phyloP scores from a whole-genome alignment of 177 flowering plant genomes.

The Telopea speciosissima region DNA sequence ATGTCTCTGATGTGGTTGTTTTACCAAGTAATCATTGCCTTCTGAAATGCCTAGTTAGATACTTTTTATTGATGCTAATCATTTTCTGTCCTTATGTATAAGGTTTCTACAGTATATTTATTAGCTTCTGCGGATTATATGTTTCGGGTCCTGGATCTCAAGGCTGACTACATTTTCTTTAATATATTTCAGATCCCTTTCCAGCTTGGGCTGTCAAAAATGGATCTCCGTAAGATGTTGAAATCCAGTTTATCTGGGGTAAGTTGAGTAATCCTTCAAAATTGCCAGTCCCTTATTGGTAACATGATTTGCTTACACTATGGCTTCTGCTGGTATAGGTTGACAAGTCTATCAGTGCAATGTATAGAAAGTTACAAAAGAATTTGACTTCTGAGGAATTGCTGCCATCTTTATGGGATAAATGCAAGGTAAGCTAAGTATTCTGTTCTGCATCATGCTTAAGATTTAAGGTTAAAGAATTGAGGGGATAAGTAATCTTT shows the following conservation, averaged over 20 bases:
- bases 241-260: conserved; percentile 94
- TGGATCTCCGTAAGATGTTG: conserved; percentile 82
- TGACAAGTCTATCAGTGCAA: conserved; percentile 69
- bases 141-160: not conserved
- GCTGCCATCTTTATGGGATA: conserved; percentile 94
- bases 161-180: conserved; percentile 1
- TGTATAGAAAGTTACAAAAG: conserved; percentile 90
- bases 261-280: conserved; percentile 13
- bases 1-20: not conserved
- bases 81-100: not conserved
- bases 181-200: conserved; percentile 67
- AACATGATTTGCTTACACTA: not conserved
- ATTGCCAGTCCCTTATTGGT: not conserved
- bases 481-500: not conserved
- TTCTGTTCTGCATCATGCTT: not conserved
- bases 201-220: conserved; percentile 88
- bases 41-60: not conserved
- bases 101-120: not conserved
- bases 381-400: conserved; percentile 90
- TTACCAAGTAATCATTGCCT: not conserved
- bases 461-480: not conserved
- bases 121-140: not conserved
- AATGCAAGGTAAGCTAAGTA: conserved; percentile 73
- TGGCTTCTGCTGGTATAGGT: conserved; percentile 39
- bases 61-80: not conserved